Evolutionary conservation across 169 alveolate genomes (phyloP).

Genomic region (Ichthyophthirius multifiliis): DNA sequence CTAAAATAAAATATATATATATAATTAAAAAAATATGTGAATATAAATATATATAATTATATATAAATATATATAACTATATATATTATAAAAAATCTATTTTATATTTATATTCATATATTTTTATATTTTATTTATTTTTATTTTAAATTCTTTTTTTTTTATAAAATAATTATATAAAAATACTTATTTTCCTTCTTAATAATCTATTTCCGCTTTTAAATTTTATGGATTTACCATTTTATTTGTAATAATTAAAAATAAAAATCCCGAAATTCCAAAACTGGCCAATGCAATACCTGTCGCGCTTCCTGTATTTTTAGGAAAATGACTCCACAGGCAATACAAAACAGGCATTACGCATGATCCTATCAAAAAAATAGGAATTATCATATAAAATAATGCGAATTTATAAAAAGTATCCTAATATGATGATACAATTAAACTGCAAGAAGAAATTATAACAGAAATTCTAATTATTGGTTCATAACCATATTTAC

Average conservation of each 20-base stretch:
- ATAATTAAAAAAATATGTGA: too few species aligned
- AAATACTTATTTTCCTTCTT: not conserved
- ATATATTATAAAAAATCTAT: too few species aligned
- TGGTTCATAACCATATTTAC: not conserved
- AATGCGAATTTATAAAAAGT: not conserved
- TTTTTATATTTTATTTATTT: too few species aligned
- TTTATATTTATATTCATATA: too few species aligned
- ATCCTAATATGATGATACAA: not conserved
- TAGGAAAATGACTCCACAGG: constrained; percentile 1
- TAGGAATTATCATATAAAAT: not conserved
- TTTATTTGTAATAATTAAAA: not conserved
- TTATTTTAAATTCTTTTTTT: too few species aligned
- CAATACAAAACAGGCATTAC: not conserved
- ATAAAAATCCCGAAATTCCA: not conserved
- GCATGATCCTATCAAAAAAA: not conserved
- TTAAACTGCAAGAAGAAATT: not conserved
- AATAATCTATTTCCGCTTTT: not conserved
- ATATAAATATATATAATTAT: too few species aligned
- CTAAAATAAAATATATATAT: too few species aligned
- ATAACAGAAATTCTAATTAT: not conserved
- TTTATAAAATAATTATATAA: too few species aligned
- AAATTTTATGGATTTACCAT: not conserved
- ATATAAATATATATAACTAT: too few species aligned
- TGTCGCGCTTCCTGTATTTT: not conserved
- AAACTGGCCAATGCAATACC: constrained; percentile 6